Conservation (phyloP, 768 basidiomycete genomes). For the Lanmaoa rubissima region DNA sequence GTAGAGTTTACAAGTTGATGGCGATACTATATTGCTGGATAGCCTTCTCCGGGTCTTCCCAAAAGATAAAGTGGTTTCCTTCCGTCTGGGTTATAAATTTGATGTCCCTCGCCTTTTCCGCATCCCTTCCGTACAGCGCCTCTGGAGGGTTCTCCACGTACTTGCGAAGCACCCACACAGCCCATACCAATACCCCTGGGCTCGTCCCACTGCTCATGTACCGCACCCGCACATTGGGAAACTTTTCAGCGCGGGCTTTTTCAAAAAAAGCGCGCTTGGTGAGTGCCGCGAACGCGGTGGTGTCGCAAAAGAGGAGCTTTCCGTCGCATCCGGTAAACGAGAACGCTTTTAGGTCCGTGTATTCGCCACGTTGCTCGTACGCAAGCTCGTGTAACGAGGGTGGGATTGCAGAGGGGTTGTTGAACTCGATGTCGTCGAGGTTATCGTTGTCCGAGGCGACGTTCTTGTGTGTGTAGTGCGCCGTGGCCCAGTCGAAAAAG, state of each 20-base stretch:
- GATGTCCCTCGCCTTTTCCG: conserved; percentile 24
- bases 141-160: conserved; percentile 4
- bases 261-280: conserved; percentile 19
- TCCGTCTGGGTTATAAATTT: conserved; percentile 10
- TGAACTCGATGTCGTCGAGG: conserved; percentile 17
- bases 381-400: conserved; percentile 15
- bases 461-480: conserved; percentile 17
- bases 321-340: conserved; percentile 6
- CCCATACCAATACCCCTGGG: conserved; percentile 7
- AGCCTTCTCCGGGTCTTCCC: conserved; percentile 24
- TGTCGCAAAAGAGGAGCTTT: conserved; percentile 13
- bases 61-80: conserved; percentile 27
- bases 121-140: conserved; percentile 9
- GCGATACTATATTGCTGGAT: conserved; percentile 13
- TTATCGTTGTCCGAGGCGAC: conserved; percentile 16
- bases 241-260: conserved; percentile 4
- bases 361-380: conserved; percentile 8
- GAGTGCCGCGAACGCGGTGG: conserved; percentile 3
- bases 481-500: conserved; percentile 18
- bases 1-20: conserved; percentile 6
- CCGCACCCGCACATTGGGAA: conserved; percentile 17
- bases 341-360: conserved; percentile 8
- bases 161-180: conserved; percentile 12
- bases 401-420: conserved; percentile 1
- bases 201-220: conserved; percentile 18